Conservation (phyloP, 345 rosid species). For the Brassica napus region DNA sequence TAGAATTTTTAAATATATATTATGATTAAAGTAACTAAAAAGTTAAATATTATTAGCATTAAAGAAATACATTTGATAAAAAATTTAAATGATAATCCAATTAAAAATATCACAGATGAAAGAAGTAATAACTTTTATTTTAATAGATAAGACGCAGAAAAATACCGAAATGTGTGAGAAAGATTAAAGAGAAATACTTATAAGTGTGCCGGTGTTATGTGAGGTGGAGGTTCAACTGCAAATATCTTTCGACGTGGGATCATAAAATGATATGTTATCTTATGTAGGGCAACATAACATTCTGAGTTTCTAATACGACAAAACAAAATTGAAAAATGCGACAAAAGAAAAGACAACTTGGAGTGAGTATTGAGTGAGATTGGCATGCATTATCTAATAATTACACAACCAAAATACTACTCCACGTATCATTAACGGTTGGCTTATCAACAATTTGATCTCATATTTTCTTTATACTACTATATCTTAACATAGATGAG, state of each 20-base stretch:
- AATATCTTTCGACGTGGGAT: constrained; percentile 13
- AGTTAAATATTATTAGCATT: no score
- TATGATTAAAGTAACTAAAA: no score
- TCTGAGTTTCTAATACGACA: constrained; percentile 27
- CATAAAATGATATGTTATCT: constrained; percentile 26
- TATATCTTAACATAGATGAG: background rate
- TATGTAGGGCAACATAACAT: constrained; percentile 30
- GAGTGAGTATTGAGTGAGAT: constrained; percentile 31
- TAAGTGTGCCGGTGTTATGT: background rate
- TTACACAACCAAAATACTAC: constrained; percentile 19
- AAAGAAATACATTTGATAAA: no score
- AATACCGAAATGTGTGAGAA: background rate
- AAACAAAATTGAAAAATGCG: constrained; percentile 7
- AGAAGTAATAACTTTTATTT: no score
- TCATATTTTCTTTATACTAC: background rate
- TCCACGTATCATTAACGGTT: constrained; percentile 23
- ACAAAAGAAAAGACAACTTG: constrained; percentile 27
- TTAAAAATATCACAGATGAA: no score
- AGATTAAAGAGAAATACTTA: constrained; percentile 11
- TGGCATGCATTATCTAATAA: constrained; percentile 36
- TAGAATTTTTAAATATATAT: no score
- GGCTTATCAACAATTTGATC: constrained; percentile 14
- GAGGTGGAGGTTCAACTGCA: constrained; percentile 18
- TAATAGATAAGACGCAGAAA: no score
- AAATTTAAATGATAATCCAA: no score